Conservation (phyloP, 2,329 filamentous ascomycete genomes). For the Alternaria solani region DNA sequence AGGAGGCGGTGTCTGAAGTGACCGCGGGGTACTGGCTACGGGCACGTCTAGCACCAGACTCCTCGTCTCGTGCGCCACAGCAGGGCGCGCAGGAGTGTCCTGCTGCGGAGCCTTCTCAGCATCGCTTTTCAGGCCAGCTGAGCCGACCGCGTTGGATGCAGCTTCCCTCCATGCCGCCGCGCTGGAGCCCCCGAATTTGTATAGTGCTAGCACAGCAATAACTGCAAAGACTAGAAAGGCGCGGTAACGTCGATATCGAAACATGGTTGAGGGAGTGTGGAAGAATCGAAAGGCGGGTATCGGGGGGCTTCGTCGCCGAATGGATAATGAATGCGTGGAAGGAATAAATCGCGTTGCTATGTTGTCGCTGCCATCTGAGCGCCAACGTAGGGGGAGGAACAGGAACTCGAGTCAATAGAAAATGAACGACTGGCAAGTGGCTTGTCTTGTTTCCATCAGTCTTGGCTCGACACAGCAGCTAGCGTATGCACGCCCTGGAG, state of each 20-base stretch:
- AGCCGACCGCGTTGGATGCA: conserved; percentile 31
- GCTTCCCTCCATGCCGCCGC: conserved; percentile 51
- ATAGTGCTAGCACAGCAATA: conserved; percentile 62
- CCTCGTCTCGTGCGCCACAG: conserved; percentile 44
- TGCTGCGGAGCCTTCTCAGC: conserved; percentile 25
- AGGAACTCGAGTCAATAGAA: conserved; percentile 1
- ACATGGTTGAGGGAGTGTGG: conserved; percentile 52
- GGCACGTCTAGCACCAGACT: conserved; percentile 43
- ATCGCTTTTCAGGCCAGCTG: conserved; percentile 28
- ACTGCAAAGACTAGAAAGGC: conserved; percentile 66
- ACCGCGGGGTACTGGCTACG: conserved; percentile 35
- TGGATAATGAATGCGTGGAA: conserved; percentile 8
- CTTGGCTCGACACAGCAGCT: conserved; percentile 31
- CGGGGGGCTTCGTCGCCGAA: conserved; percentile 19
- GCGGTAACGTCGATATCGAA: conserved; percentile 68
- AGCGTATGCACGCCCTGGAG: conserved; percentile 26
- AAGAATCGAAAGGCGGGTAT: conserved; percentile 9
- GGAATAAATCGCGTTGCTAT: conserved; percentile 10
- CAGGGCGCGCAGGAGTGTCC: conserved; percentile 32
- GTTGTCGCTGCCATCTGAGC: conserved; percentile 31
- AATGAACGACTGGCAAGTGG: conserved; percentile 2
- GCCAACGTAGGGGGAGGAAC: conserved; percentile 11
- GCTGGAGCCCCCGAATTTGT: conserved; percentile 60
- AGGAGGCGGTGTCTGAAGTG: conserved; percentile 41
- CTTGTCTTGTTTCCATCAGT: conserved; percentile 25